Evolutionary conservation across 2,329 filamentous ascomycete genomes (phyloP).

Genomic region (Chaetomiaceae sp.): DNA sequence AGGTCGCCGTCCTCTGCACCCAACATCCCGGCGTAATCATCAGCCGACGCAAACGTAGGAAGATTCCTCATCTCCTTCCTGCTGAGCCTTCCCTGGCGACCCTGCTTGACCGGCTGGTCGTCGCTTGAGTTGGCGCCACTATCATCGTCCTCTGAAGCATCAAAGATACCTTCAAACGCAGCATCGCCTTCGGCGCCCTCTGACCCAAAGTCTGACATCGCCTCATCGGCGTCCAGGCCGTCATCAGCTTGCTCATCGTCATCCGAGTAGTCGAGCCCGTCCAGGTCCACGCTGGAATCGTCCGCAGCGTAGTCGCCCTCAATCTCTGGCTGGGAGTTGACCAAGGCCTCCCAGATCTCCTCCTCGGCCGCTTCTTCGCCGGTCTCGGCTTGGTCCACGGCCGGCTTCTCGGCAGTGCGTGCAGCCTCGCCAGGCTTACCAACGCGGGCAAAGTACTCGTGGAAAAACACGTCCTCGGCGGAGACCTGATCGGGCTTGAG

Average conservation of each 20-base stretch:
- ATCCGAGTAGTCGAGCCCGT: slow-evolving; percentile 41
- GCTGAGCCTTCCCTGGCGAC: slow-evolving; percentile 50
- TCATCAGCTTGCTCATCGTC: slow-evolving; percentile 30
- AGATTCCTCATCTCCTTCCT: slow-evolving; percentile 81
- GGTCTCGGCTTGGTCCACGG: slow-evolving; percentile 65
- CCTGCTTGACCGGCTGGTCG: slow-evolving; percentile 28
- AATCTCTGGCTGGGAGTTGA: slow-evolving; percentile 30
- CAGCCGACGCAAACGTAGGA: slow-evolving; percentile 86
- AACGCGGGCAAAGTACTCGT: slow-evolving; percentile 82
- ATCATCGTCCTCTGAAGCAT: slow-evolving; percentile 32
- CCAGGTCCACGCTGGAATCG: slow-evolving; percentile 43
- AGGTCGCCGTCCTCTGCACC: slow-evolving; percentile 54
- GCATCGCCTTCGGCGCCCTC: slow-evolving; percentile 28
- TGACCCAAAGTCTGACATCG: slow-evolving; percentile 38
- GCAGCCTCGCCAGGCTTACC: slow-evolving; percentile 55
- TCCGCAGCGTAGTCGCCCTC: slow-evolving; percentile 45
- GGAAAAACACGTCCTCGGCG: slow-evolving; percentile 95
- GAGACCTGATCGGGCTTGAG: slow-evolving; percentile 83
- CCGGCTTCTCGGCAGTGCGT: slow-evolving; percentile 48
- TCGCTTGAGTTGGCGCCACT: slow-evolving; percentile 38
- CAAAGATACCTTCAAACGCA: slow-evolving; percentile 36
- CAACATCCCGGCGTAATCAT: slow-evolving; percentile 87
- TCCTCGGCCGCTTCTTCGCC: slow-evolving; percentile 37
- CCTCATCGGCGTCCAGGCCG: slow-evolving; percentile 31
- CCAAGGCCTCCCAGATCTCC: slow-evolving; percentile 33